Conservation (phyloP, 805 yeast species). For the Candida corydali region DNA sequence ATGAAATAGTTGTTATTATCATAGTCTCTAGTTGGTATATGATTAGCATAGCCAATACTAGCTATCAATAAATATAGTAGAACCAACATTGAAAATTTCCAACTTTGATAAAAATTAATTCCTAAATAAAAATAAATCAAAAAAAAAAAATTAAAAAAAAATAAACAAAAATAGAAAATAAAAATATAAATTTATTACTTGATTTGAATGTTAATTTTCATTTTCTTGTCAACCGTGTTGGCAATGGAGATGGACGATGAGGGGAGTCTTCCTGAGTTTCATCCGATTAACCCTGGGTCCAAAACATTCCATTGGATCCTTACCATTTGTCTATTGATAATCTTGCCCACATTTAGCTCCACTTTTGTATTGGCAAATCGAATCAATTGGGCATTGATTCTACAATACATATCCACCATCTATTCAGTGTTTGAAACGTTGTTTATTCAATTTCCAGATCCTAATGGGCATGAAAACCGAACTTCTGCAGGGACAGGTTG, state of each 20-base stretch:
- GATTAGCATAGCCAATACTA: background rate
- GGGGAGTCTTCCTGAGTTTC: constrained; percentile 30
- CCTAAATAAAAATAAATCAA: background rate
- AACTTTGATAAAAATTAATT: no score
- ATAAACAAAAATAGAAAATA: background rate
- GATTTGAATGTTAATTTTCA: background rate
- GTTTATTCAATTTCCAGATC: constrained; percentile 59
- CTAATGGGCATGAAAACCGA: constrained; percentile 59
- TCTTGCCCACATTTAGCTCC: constrained; percentile 56
- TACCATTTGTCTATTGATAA: constrained; percentile 42
- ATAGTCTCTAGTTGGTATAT: constrained; percentile 41
- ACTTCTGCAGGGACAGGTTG: constrained; percentile 69
- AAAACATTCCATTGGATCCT: constrained; percentile 65
- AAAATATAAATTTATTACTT: background rate
- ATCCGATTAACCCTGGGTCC: constrained; percentile 45
- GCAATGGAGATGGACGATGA: constrained; percentile 16
- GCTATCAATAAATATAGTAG: constrained; percentile 5
- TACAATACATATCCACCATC: constrained; percentile 44
- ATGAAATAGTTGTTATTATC: constrained; percentile 54
- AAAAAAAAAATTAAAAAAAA: background rate
- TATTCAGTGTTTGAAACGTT: constrained; percentile 57
- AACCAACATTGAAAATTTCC: constrained; percentile 3
- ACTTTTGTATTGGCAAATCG: constrained; percentile 53
- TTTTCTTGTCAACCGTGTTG: background rate
- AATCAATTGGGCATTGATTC: constrained; percentile 37